Evolutionary conservation across 2,329 filamentous ascomycete genomes (phyloP).

Genomic region (Mycocentrospora acerina): DNA sequence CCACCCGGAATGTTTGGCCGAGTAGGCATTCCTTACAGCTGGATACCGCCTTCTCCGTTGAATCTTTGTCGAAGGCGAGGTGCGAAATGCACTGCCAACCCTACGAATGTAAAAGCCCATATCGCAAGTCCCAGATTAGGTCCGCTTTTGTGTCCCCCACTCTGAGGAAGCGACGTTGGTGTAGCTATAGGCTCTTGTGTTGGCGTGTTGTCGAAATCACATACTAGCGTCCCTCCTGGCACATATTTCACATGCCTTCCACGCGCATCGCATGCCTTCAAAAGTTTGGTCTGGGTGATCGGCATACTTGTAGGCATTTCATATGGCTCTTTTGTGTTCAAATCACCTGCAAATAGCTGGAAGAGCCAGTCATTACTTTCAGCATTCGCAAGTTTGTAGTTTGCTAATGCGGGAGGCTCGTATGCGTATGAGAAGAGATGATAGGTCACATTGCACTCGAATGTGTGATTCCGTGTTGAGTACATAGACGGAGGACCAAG

Average conservation of each 20-base stretch:
- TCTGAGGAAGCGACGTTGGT: neutral
- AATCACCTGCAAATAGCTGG: slow-evolving; percentile 1
- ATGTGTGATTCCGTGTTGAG: neutral
- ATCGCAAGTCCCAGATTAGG: no score
- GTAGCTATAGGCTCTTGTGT: neutral
- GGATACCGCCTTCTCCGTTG: neutral
- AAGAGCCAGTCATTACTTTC: slow-evolving; percentile 7
- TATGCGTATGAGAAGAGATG: slow-evolving; percentile 2
- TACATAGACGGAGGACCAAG: slow-evolving; percentile 1
- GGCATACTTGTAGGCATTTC: neutral
- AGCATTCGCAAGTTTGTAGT: slow-evolving; percentile 2
- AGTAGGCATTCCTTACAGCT: neutral
- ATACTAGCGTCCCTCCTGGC: neutral
- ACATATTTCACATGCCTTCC: slow-evolving; percentile 1
- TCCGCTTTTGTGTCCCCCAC: no score
- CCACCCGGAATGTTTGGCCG: no score
- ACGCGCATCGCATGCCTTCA: slow-evolving; percentile 1
- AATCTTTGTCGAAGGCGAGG: neutral
- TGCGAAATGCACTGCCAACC: neutral
- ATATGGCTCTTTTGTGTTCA: neutral
- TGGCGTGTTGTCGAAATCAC: neutral
- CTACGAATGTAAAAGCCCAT: neutral
- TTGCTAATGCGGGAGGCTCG: neutral
- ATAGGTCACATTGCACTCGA: slow-evolving; percentile 1
- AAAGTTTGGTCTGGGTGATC: neutral